Conservation (phyloP, 2,329 filamentous ascomycete species). For the Calonectria fujianensis region DNA sequence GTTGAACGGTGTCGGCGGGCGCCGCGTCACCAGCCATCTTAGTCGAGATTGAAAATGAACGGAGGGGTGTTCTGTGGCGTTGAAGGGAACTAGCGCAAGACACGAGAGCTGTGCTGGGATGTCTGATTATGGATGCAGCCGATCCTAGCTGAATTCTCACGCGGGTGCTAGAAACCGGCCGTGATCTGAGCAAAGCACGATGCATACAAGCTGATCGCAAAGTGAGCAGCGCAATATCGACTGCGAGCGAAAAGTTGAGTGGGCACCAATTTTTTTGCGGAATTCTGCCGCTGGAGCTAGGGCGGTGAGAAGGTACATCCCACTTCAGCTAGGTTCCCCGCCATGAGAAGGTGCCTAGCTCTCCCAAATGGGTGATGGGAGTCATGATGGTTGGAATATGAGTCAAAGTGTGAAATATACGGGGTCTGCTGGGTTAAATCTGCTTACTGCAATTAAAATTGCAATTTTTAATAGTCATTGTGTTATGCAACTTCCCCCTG, state of each 20-base stretch:
- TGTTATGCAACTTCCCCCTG: not conserved
- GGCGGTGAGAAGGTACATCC: constrained; percentile 48
- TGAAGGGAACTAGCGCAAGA: constrained; percentile 29
- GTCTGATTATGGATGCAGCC: constrained; percentile 24
- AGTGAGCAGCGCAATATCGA: constrained; percentile 25
- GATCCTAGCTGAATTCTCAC: constrained; percentile 30
- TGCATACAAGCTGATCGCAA: constrained; percentile 46
- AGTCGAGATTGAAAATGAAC: constrained; percentile 46
- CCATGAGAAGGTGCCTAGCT: constrained; percentile 17
- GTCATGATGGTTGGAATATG: not conserved
- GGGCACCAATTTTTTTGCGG: constrained; percentile 47
- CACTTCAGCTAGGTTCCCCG: constrained; percentile 11
- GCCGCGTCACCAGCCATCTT: constrained; percentile 49
- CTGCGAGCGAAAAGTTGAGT: constrained; percentile 26
- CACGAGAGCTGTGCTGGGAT: not conserved
- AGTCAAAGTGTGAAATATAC: not conserved
- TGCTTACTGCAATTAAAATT: not conserved
- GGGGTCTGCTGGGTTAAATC: not conserved
- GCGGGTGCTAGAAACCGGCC: constrained; percentile 45
- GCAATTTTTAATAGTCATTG: not conserved
- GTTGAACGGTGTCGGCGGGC: constrained; percentile 52
- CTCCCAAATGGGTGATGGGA: not conserved
- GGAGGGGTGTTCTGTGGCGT: constrained; percentile 31
- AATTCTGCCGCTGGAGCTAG: constrained; percentile 49
- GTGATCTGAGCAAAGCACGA: constrained; percentile 38